A percentile compares a stretch with the other conserved stretches of the same genome.
phyloP scores from a whole-genome alignment of 345 rosid genomes.

The Citrus australasica region DNA sequence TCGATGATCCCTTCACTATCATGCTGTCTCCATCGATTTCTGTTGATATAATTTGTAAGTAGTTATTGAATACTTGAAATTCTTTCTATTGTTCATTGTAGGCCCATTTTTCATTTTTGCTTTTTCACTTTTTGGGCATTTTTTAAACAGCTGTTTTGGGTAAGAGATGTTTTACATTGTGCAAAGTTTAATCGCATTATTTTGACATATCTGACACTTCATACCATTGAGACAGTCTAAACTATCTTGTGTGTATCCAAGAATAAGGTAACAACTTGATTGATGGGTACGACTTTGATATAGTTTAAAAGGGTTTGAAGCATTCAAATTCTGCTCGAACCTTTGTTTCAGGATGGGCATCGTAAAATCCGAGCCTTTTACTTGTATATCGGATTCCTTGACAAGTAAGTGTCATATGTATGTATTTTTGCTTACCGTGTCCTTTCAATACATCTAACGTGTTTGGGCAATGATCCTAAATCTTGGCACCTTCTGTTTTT shows the following conservation, averaged over 20 bases:
- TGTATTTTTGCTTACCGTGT: background rate
- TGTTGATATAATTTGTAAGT: background rate
- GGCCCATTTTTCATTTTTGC: background rate
- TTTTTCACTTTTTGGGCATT: background rate
- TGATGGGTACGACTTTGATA: no score
- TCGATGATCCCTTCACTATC: background rate
- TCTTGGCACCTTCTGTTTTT: background rate
- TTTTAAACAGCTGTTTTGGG: no score
- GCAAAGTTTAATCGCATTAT: background rate
- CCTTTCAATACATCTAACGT: background rate
- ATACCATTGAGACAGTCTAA: background rate
- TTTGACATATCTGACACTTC: background rate
- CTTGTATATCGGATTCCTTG: background rate
- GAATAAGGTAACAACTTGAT: background rate
- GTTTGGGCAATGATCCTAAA: background rate
- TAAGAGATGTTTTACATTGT: background rate
- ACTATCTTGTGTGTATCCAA: background rate
- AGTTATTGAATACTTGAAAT: background rate
- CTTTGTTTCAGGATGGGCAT: background rate
- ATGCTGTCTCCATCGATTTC: background rate
- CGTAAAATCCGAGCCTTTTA: background rate
- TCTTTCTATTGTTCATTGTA: background rate
- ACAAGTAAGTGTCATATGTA: background rate
- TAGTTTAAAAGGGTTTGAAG: background rate
- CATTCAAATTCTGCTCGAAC: background rate